phyloP scores from a whole-genome alignment of 768 basidiomycete genomes.

The Russula brevipes region DNA sequence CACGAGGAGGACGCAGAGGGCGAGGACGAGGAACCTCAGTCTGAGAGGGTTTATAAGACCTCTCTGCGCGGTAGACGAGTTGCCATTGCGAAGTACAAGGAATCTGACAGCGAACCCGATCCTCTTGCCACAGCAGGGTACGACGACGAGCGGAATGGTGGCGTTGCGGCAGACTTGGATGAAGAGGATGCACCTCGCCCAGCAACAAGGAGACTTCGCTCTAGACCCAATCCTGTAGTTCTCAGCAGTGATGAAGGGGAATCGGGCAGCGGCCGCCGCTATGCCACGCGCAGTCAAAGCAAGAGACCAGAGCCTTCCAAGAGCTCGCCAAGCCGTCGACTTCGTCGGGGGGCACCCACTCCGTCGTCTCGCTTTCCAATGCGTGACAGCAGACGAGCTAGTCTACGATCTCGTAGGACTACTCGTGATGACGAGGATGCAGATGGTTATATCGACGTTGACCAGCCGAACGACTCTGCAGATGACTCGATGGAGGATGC shows the following conservation, averaged over 20 bases:
- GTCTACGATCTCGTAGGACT: slow-evolving; percentile 24
- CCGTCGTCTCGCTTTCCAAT: slow-evolving; percentile 8
- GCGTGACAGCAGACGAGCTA: slow-evolving; percentile 17
- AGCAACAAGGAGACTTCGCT: slow-evolving; percentile 16
- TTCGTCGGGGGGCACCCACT: slow-evolving; percentile 36
- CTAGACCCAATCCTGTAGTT: slow-evolving; percentile 32
- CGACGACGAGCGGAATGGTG: slow-evolving; percentile 13
- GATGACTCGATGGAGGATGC: slow-evolving; percentile 46
- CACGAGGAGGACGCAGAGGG: slow-evolving; percentile 25
- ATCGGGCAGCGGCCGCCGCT: slow-evolving; percentile 29
- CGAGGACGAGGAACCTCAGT: slow-evolving; percentile 24
- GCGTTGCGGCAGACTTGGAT: slow-evolving; percentile 23
- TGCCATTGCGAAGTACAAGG: slow-evolving; percentile 29
- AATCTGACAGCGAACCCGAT: slow-evolving; percentile 29
- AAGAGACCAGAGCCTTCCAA: slow-evolving; percentile 32
- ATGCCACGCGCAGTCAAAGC: slow-evolving; percentile 38
- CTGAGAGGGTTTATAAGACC: slow-evolving; percentile 17
- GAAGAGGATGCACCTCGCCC: slow-evolving; percentile 30
- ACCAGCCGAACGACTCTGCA: slow-evolving; percentile 27
- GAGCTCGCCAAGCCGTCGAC: slow-evolving; percentile 27
- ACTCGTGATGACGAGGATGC: slow-evolving; percentile 24
- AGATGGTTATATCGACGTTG: slow-evolving; percentile 26
- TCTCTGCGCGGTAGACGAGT: slow-evolving; percentile 31
- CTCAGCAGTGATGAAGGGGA: slow-evolving; percentile 44
- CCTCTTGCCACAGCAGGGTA: slow-evolving; percentile 10